Evolutionary conservation across 2,329 filamentous ascomycete genomes (phyloP).

Genomic region (Exophiala mesophila): DNA sequence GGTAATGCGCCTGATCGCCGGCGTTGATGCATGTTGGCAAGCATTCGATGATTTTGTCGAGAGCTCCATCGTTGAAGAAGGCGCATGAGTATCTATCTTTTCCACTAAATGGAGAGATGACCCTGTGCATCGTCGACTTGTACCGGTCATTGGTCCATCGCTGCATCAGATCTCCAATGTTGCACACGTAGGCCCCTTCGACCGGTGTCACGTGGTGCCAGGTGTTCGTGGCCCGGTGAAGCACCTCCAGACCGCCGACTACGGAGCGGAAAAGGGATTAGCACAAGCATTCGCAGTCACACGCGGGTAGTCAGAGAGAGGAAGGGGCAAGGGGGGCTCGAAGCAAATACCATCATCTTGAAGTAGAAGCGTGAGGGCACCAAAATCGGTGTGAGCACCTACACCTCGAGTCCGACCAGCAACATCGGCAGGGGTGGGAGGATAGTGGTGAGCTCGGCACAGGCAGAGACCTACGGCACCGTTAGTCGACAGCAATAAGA

Average conservation of each 20-base stretch:
- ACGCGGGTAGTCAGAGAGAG: no score
- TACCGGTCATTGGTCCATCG: slow-evolving; percentile 48
- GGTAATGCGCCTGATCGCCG: background rate
- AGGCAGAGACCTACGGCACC: slow-evolving; percentile 3
- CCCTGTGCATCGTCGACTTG: slow-evolving; percentile 49
- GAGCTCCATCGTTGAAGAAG: slow-evolving; percentile 10
- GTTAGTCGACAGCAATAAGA: no score
- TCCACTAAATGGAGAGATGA: slow-evolving; percentile 36
- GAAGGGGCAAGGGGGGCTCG: no score
- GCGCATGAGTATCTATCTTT: slow-evolving; percentile 14
- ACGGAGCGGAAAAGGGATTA: slow-evolving; percentile 12
- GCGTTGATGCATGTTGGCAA: slow-evolving; percentile 1
- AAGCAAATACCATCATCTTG: slow-evolving; percentile 40
- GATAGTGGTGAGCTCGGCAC: slow-evolving; percentile 34
- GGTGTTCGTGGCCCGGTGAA: slow-evolving; percentile 3
- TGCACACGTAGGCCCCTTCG: slow-evolving; percentile 48
- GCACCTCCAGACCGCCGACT: slow-evolving; percentile 45
- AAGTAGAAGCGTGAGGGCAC: slow-evolving; percentile 44
- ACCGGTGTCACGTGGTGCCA: slow-evolving; percentile 26
- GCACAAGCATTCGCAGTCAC: no score
- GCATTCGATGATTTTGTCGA: slow-evolving; percentile 3
- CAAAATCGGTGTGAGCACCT: slow-evolving; percentile 38
- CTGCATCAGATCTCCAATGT: slow-evolving; percentile 50
- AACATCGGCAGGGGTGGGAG: slow-evolving; percentile 41
- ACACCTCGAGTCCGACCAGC: slow-evolving; percentile 33